These are phyloP conservation scores for Penicillium sp. DNA, from an alignment of 2,329 filamentous ascomycete genomes.

Conservation along the genomic window DNA sequence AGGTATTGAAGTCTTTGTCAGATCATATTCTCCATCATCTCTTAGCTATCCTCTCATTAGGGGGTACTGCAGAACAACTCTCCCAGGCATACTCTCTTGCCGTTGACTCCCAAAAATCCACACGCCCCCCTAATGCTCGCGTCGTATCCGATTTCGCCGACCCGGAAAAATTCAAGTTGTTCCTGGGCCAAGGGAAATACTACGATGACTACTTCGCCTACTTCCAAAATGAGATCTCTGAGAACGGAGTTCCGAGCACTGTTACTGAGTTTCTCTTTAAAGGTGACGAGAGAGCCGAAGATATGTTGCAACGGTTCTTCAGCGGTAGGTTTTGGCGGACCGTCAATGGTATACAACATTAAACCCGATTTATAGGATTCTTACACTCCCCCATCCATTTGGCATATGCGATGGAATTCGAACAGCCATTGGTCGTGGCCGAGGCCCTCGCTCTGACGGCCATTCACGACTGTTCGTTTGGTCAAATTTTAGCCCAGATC, in stretches of 20 bases:
- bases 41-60: constrained; percentile 21
- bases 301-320: constrained; percentile 20
- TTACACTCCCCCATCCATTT: constrained; percentile 17
- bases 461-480: constrained; percentile 11
- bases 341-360: neutral
- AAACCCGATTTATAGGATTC: constrained; percentile 1
- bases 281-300: constrained; percentile 21
- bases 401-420: constrained; percentile 17
- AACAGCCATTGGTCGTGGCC: constrained; percentile 13
- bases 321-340: constrained; percentile 5
- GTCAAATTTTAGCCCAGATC: constrained; percentile 6
- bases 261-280: constrained; percentile 24
- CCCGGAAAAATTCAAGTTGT: constrained; percentile 6
- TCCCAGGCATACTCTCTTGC: constrained; percentile 19
- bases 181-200: constrained; percentile 10
- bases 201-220: constrained; percentile 22
- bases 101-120: constrained; percentile 18
- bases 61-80: constrained; percentile 19
- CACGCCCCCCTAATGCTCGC: constrained; percentile 2
- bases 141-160: constrained; percentile 8
- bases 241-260: constrained; percentile 15
- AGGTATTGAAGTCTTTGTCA: neutral
- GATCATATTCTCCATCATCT: constrained; percentile 31
- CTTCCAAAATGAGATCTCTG: constrained; percentile 22
- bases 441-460: constrained; percentile 16